phyloP scores from a whole-genome alignment of 2,329 filamentous ascomycete genomes.

The Nakataea oryzae region DNA sequence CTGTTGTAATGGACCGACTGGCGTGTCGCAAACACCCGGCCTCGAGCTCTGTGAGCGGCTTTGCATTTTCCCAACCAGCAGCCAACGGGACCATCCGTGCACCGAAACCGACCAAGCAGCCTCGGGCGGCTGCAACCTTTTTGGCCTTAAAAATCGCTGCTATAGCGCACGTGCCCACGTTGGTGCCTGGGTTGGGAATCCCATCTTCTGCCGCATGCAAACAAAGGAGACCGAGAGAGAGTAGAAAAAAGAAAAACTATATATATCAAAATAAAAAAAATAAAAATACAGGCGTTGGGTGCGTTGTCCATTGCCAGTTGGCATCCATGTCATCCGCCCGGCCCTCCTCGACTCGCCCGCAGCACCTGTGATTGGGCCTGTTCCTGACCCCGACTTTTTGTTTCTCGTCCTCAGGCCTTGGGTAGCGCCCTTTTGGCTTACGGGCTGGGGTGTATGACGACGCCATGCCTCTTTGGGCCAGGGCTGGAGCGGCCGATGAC shows the following conservation, averaged over 20 bases:
- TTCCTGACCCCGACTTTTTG: neutral
- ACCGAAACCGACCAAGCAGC: neutral
- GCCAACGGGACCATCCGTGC: neutral
- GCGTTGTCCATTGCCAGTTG: neutral
- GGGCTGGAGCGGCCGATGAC: neutral
- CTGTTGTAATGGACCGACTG: neutral
- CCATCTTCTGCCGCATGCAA: too few species aligned
- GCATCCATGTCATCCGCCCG: neutral
- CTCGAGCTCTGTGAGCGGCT: neutral
- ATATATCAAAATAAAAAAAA: too few species aligned
- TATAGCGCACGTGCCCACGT: too few species aligned
- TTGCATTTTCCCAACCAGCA: too few species aligned
- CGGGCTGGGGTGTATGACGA: neutral
- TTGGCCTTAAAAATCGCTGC: too few species aligned
- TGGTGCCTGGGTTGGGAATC: too few species aligned
- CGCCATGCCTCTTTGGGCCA: neutral
- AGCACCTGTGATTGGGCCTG: neutral
- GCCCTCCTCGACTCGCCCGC: neutral
- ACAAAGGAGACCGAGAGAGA: too few species aligned
- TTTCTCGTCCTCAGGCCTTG: neutral
- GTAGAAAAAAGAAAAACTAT: too few species aligned
- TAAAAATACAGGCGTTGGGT: neutral
- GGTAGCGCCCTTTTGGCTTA: neutral
- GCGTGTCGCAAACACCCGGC: too few species aligned
- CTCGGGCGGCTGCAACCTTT: neutral